Conservation (phyloP, 176 grass and related monocot genomes). For the bread wheat (Triticum aestivum) region DNA sequence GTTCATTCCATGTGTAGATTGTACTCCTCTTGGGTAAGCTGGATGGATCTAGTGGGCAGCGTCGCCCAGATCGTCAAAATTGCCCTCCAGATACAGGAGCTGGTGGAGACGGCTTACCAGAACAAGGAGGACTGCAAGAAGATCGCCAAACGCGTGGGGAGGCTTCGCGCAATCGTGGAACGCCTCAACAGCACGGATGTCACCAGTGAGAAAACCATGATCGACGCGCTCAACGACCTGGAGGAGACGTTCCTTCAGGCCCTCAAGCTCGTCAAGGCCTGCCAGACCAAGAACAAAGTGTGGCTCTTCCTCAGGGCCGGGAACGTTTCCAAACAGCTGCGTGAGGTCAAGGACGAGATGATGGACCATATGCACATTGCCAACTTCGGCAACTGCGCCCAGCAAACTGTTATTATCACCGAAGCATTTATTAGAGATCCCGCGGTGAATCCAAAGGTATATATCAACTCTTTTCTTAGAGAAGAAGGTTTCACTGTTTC, state of each 20-base stretch:
- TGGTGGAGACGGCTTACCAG: neutral
- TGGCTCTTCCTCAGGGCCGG: neutral
- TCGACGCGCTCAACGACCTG: neutral
- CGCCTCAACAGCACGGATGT: neutral
- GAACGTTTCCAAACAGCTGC: neutral
- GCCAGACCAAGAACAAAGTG: neutral
- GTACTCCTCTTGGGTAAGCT: neutral
- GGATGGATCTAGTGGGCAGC: neutral
- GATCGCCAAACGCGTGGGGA: neutral
- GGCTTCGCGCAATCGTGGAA: neutral
- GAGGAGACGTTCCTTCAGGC: neutral
- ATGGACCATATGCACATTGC: neutral
- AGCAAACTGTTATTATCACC: neutral
- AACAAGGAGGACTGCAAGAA: neutral
- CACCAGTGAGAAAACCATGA: neutral
- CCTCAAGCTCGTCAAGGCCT: neutral
- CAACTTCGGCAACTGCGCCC: neutral
- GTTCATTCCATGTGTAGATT: neutral
- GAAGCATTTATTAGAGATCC: neutral
- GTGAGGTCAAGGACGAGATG: neutral
- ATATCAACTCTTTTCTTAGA: neutral
- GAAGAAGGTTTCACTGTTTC: too few species aligned
- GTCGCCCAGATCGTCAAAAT: neutral
- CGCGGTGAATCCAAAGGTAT: neutral
- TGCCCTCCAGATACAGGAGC: neutral